Evolutionary conservation across 1,139 yeast genomes (phyloP).

Genomic region (Torulaspora globosa): DNA sequence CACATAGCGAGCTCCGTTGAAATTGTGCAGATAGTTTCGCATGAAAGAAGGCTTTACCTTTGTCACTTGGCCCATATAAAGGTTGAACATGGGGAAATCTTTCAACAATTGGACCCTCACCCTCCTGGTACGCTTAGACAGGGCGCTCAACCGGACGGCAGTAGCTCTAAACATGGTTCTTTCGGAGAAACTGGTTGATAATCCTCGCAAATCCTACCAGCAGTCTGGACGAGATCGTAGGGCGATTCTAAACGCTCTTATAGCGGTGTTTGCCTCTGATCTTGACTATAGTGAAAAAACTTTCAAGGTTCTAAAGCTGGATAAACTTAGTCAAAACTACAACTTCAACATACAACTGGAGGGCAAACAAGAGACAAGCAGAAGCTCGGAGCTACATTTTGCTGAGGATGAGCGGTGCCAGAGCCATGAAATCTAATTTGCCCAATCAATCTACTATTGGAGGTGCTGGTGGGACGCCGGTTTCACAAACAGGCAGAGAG

Average conservation of each 20-base stretch:
- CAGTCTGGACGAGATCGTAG: neutral
- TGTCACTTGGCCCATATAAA: conserved; percentile 71
- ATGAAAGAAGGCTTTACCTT: conserved; percentile 76
- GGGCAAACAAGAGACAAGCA: neutral
- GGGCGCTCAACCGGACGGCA: conserved; percentile 30
- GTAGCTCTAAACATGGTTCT: conserved; percentile 27
- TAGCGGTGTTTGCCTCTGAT: neutral
- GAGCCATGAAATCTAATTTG: conserved; percentile 8
- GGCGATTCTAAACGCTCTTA: neutral
- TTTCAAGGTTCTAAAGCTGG: conserved; percentile 3
- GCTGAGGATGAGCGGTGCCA: conserved; percentile 9
- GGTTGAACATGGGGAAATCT: conserved; percentile 53
- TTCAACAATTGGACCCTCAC: conserved; percentile 67
- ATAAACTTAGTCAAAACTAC: conserved; percentile 1
- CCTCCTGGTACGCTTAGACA: conserved; percentile 44
- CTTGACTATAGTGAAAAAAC: conserved; percentile 3
- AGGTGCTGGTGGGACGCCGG: conserved; percentile 2
- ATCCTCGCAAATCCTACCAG: neutral
- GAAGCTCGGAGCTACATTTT: neutral
- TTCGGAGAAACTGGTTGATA: neutral
- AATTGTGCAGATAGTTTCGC: conserved; percentile 71
- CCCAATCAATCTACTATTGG: neutral
- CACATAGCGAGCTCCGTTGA: conserved; percentile 70
- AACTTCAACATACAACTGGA: conserved; percentile 1
- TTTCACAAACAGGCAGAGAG: conserved; percentile 4